Evolutionary conservation across 768 basidiomycete genomes (phyloP), one percentile per base, ranked within the genome.

Genomic region (Phallus indusiatus): DNA sequence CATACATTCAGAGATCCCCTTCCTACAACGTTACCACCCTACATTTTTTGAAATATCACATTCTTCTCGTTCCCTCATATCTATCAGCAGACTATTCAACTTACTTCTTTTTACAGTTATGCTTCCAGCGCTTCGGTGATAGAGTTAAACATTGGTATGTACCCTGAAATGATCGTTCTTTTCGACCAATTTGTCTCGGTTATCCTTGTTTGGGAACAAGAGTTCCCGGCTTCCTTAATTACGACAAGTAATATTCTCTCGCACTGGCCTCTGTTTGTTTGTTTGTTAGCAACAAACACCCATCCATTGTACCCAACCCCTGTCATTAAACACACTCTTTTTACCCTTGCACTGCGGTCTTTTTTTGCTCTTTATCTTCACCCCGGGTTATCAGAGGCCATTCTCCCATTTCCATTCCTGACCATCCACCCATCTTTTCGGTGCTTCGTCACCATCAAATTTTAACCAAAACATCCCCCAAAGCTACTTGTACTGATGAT

Each of bases 51-150:
- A 22, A 14, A n/a, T n/a, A n/a, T 51, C 50, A 12, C 21, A 4
- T 11, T 60, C 48, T 64, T 46, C 46, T 17, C 16, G n/a, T 12
- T 47, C 16, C 47, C 42, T 24, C 46, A 50, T 6, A 11, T n/a
- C 20, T 24, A 18, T 28, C 47, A 24, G 16, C 10, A 16, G 17
- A 14, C 17, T 37, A 5, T 33, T 4, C 34, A 36, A 12, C n/a
- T 24, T 36, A 20, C n/a, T 14, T 42, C n/a, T n/a, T 33, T 62
- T 9, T 42, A 37, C 60, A 84, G 81, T 73, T 87, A 50, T 87
- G 86, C 71, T 90, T 90, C 69, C 77, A 84, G 64, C 73, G 79
- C 14, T 90, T 86, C 66, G 88, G 88, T 20, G 84, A 86, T 69
- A 78, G 85, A 60, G 87, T 90, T 64, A 83, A 86, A 70, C 74